Percentiles rank a stretch among this genome's conserved stretches.
Conservation (phyloP, 129 eudicot genomes). For the Mikania micrantha region DNA sequence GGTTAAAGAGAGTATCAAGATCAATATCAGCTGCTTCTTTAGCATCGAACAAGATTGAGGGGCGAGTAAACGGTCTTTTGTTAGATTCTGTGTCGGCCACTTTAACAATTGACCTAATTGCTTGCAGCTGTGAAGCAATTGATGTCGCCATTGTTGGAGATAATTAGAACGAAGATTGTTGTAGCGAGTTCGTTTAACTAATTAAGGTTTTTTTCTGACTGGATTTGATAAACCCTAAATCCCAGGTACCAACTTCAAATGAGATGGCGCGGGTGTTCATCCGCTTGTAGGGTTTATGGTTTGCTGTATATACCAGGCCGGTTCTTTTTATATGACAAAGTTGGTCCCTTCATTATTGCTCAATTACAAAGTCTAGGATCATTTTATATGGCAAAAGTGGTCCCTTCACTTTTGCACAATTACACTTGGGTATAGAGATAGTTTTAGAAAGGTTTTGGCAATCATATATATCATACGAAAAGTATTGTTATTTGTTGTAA, state of each 20-base stretch:
- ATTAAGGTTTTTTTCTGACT: background rate
- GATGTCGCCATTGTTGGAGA: constrained; percentile 39
- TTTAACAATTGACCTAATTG: constrained; percentile 45
- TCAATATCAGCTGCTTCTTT: constrained; percentile 93
- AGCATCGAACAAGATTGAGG: constrained; percentile 62
- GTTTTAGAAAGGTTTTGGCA: too few species aligned
- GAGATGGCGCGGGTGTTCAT: constrained; percentile 24
- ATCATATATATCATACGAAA: too few species aligned
- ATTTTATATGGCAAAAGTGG: too few species aligned
- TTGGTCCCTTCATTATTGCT: constrained; percentile 1
- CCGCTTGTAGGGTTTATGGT: constrained; percentile 22
- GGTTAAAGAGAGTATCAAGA: constrained; percentile 49
- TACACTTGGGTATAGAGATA: too few species aligned
- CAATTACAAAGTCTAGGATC: background rate
- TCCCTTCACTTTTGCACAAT: too few species aligned
- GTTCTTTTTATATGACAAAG: constrained; percentile 5
- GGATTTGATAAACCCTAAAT: constrained; percentile 26
- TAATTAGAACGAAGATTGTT: background rate
- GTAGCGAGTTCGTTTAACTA: background rate
- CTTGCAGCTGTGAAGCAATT: constrained; percentile 59
- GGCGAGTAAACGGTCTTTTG: constrained; percentile 64
- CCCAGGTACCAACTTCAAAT: constrained; percentile 3
- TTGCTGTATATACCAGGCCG: background rate
- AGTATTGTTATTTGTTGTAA: too few species aligned
- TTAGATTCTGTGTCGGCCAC: constrained; percentile 57